These are phyloP conservation scores for Saccharomyces uvarum DNA, from an alignment of 1,139 yeast species.

Conservation along the genomic window DNA sequence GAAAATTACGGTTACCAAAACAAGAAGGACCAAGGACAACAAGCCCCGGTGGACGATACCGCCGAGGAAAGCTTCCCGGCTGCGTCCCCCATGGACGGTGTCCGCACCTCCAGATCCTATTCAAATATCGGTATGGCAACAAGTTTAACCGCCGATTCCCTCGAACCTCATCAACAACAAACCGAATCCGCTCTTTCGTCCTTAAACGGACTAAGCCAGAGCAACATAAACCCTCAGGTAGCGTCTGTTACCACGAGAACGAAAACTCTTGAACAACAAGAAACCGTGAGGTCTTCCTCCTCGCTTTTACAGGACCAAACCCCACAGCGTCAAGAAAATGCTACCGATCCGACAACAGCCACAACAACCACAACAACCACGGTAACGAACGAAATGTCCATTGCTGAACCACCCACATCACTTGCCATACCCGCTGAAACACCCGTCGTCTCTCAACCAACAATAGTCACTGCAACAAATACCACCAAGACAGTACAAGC, in stretches of 20 bases:
- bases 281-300: neutral
- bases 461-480: neutral
- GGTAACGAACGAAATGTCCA: neutral
- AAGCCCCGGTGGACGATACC: neutral
- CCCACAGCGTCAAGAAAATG: neutral
- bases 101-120: slow-evolving; percentile 6
- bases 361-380: neutral
- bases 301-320: neutral
- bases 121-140: neutral
- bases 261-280: neutral
- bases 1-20: slow-evolving; percentile 31
- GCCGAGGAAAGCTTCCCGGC: neutral
- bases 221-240: neutral
- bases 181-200: neutral
- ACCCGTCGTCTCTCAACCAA: neutral
- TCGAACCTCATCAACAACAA: neutral
- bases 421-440: neutral
- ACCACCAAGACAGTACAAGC: neutral
- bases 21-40: slow-evolving; percentile 12
- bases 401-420: neutral
- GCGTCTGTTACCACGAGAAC: neutral
- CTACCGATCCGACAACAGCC: neutral
- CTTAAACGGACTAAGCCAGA: neutral
- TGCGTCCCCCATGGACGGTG: slow-evolving; percentile 3
- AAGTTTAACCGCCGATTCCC: neutral